These are phyloP conservation scores for Phytophthora nicotianae DNA, from an alignment of 352 stramenopile species.

Conservation along the genomic window DNA sequence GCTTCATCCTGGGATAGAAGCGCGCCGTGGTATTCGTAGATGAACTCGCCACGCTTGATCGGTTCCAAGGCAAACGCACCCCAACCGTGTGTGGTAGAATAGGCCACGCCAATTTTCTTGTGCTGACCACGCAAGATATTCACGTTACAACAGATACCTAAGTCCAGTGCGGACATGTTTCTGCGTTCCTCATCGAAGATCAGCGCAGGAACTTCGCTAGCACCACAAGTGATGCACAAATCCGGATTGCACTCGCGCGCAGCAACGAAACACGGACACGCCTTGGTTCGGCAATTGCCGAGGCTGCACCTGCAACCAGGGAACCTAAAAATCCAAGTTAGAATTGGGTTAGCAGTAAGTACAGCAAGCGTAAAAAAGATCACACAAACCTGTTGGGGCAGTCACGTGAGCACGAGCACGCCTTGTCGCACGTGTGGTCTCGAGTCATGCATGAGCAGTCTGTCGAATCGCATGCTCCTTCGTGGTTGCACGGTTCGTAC, in stretches of 20 bases:
- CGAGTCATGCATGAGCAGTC: slow-evolving; percentile 78
- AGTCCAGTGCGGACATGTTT: slow-evolving; percentile 44
- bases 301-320: slow-evolving; percentile 57
- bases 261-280: slow-evolving; percentile 65
- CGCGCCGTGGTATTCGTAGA: slow-evolving; percentile 72
- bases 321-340: slow-evolving; percentile 34
- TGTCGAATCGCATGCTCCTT: slow-evolving; percentile 58
- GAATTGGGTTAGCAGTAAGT: slow-evolving; percentile 4
- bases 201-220: slow-evolving; percentile 57
- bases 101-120: slow-evolving; percentile 67
- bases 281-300: slow-evolving; percentile 68
- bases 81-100: slow-evolving; percentile 70
- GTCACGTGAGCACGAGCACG: slow-evolving; percentile 80
- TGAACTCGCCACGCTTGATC: slow-evolving; percentile 70
- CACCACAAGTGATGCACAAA: slow-evolving; percentile 60
- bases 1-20: slow-evolving; percentile 76
- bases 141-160: slow-evolving; percentile 74
- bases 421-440: slow-evolving; percentile 83
- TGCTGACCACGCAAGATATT: slow-evolving; percentile 62
- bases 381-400: slow-evolving; percentile 65
- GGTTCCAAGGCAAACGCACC: slow-evolving; percentile 63
- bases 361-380: slow-evolving; percentile 1
- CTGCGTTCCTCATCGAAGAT: slow-evolving; percentile 45
- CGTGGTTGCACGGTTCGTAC: slow-evolving; percentile 82
- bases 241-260: slow-evolving; percentile 66